These are phyloP conservation scores for Aspergillus persii DNA, from an alignment of 2,329 filamentous ascomycete genomes.

Conservation along the genomic window DNA sequence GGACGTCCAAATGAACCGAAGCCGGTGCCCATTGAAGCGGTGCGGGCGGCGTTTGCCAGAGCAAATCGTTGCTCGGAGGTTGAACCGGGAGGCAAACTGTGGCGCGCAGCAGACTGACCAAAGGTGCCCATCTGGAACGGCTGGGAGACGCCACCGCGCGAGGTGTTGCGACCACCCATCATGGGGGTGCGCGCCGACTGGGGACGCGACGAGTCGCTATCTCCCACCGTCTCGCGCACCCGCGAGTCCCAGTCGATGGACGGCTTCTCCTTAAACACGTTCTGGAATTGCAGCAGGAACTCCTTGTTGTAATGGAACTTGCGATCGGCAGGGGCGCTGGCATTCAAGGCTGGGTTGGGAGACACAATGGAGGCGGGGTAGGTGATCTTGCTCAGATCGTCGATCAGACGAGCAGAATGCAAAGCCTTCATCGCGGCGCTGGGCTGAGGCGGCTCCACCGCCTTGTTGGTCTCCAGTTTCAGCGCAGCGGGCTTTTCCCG, in stretches of 20 bases:
- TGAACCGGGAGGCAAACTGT: constrained; percentile 70
- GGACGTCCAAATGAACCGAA: constrained; percentile 63
- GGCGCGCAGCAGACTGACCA: constrained; percentile 44
- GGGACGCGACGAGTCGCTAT: constrained; percentile 64
- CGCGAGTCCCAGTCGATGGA: constrained; percentile 90
- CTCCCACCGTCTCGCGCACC: constrained; percentile 80
- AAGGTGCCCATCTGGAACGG: constrained; percentile 71
- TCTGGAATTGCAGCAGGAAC: constrained; percentile 95
- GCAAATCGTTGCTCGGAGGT: constrained; percentile 74
- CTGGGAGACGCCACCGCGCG: constrained; percentile 52
- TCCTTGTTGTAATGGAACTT: constrained; percentile 96
- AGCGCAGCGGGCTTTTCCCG: constrained; percentile 78
- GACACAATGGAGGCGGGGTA: constrained; percentile 84
- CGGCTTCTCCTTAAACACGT: constrained; percentile 94
- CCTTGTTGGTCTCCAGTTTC: constrained; percentile 82
- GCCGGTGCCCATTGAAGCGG: constrained; percentile 48
- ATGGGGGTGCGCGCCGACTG: constrained; percentile 53
- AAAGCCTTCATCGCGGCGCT: constrained; percentile 91
- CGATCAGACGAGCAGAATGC: constrained; percentile 85
- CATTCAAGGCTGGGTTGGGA: constrained; percentile 87
- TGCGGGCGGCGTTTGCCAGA: constrained; percentile 55
- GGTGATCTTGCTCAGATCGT: constrained; percentile 71
- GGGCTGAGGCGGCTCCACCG: constrained; percentile 85
- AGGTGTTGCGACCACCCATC: constrained; percentile 50
- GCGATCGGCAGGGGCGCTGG: constrained; percentile 64